Percentiles rank a stretch among this genome's conserved stretches.
These are phyloP conservation scores for Leccinum rimulosum DNA, from an alignment of 768 basidiomycete species.

Conservation along the genomic window DNA sequence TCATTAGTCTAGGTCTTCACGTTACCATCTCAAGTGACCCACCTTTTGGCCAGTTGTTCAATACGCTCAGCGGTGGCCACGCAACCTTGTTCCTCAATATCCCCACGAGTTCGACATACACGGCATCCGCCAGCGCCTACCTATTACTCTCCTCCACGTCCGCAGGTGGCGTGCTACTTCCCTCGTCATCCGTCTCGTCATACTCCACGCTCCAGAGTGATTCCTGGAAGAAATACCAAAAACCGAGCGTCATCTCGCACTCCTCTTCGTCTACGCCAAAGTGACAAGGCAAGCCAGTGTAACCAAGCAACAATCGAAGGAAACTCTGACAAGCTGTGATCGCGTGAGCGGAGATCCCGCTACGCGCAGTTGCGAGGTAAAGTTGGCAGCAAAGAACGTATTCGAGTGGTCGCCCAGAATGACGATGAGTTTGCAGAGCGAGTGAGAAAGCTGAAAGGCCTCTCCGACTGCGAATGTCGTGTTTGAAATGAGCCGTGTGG, in stretches of 20 bases:
- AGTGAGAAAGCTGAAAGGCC: slow-evolving; percentile 59
- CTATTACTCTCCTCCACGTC: slow-evolving; percentile 36
- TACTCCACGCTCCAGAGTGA: slow-evolving; percentile 72
- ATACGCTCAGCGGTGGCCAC: slow-evolving; percentile 55
- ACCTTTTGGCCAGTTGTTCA: slow-evolving; percentile 70
- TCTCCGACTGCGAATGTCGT: slow-evolving; percentile 13
- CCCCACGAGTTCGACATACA: slow-evolving; percentile 77
- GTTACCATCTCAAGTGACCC: slow-evolving; percentile 13
- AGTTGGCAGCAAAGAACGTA: slow-evolving; percentile 66
- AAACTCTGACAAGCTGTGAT: slow-evolving; percentile 65
- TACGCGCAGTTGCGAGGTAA: slow-evolving; percentile 47
- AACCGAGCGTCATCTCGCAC: slow-evolving; percentile 82
- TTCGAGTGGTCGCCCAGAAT: slow-evolving; percentile 87
- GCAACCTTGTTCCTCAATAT: slow-evolving; percentile 70
- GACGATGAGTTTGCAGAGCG: slow-evolving; percentile 75
- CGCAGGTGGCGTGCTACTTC: slow-evolving; percentile 16
- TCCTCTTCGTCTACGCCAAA: slow-evolving; percentile 85
- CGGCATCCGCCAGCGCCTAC: slow-evolving; percentile 60
- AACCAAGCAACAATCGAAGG: slow-evolving; percentile 66
- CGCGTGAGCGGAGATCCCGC: slow-evolving; percentile 38
- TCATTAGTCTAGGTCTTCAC: slow-evolving; percentile 4
- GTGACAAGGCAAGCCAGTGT: slow-evolving; percentile 72
- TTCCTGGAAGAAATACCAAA: slow-evolving; percentile 92
- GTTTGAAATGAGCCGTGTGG: background rate
- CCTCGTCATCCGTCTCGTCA: slow-evolving; percentile 36